Percentiles rank a stretch among this genome's conserved stretches.
phyloP scores from a whole-genome alignment of 495 filamentous ascomycete species.

The Penicillium robsamsonii region DNA sequence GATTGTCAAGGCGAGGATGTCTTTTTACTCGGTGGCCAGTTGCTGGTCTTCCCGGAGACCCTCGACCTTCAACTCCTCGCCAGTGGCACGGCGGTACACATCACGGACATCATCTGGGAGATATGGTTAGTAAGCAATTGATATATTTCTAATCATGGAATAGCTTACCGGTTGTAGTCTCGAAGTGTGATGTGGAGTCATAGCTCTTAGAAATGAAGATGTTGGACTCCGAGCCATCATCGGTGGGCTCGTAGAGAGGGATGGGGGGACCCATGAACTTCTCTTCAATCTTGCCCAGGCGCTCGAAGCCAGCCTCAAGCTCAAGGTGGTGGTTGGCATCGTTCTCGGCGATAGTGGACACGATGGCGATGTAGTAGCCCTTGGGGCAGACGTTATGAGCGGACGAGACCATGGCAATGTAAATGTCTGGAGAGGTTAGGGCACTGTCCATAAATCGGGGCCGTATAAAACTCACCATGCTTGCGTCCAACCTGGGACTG shows the following conservation, averaged over 20 bases:
- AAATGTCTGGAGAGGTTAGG: conserved; percentile 70
- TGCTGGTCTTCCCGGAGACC: conserved; percentile 53
- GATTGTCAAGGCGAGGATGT: conserved; percentile 12
- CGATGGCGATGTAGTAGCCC: conserved; percentile 98
- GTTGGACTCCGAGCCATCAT: conserved; percentile 81
- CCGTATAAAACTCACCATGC: conserved; percentile 63
- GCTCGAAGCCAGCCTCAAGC: conserved; percentile 88
- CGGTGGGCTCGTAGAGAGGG: conserved; percentile 88
- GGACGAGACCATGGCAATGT: conserved; percentile 93
- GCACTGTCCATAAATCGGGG: not conserved
- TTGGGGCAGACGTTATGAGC: conserved; percentile 98
- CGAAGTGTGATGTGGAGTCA: conserved; percentile 95
- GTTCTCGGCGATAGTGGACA: conserved; percentile 94
- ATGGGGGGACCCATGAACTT: conserved; percentile 93
- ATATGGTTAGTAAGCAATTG: conserved; percentile 5
- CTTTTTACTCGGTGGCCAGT: conserved; percentile 48
- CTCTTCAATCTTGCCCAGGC: conserved; percentile 91
- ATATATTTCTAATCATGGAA: not conserved
- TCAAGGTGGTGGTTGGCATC: conserved; percentile 91
- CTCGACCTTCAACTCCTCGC: conserved; percentile 77
- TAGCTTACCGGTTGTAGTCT: conserved; percentile 71
- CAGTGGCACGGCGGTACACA: conserved; percentile 83
- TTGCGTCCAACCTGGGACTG: conserved; percentile 94
- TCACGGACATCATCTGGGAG: conserved; percentile 81
- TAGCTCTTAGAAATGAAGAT: conserved; percentile 99